These are phyloP conservation scores for Aspergillus avenaceus DNA, from an alignment of 495 filamentous ascomycete genomes.

Conservation along the genomic window DNA sequence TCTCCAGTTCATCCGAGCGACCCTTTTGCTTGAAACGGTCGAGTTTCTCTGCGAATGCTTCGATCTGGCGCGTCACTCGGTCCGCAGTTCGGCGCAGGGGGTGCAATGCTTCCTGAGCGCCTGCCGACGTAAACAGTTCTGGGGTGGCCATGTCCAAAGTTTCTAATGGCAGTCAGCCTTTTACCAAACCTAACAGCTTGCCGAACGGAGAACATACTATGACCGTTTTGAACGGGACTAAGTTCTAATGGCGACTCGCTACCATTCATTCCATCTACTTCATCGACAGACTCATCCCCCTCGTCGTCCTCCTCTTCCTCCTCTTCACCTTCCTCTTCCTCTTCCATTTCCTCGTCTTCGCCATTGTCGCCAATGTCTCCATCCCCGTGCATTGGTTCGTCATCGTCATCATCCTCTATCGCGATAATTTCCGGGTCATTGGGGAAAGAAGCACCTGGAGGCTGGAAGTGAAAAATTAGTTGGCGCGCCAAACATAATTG, in stretches of 20 bases:
- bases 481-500: constrained; percentile 7
- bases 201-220: constrained; percentile 12
- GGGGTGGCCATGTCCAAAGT: constrained; percentile 20
- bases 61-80: constrained; percentile 58
- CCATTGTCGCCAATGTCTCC: constrained; percentile 15
- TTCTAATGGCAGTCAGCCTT: constrained; percentile 17
- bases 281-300: constrained; percentile 10
- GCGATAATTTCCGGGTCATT: constrained; percentile 38
- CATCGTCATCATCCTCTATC: constrained; percentile 37
- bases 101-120: constrained; percentile 48
- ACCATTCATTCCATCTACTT: constrained; percentile 15
- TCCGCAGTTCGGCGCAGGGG: constrained; percentile 56
- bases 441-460: constrained; percentile 9
- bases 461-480: constrained; percentile 16
- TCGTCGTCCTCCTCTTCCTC: constrained; percentile 25
- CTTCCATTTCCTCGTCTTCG: constrained; percentile 20
- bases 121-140: constrained; percentile 45
- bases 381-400: constrained; percentile 25
- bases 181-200: not conserved
- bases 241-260: constrained; percentile 21
- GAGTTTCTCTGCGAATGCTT: constrained; percentile 62
- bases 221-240: constrained; percentile 8
- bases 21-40: constrained; percentile 51
- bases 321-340: constrained; percentile 15
- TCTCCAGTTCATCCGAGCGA: constrained; percentile 30